A percentile compares a stretch with the other conserved stretches of the same genome.
These are phyloP conservation scores for Pichia thaimueangensis DNA, from an alignment of 805 yeast genomes.

Conservation along the genomic window DNA sequence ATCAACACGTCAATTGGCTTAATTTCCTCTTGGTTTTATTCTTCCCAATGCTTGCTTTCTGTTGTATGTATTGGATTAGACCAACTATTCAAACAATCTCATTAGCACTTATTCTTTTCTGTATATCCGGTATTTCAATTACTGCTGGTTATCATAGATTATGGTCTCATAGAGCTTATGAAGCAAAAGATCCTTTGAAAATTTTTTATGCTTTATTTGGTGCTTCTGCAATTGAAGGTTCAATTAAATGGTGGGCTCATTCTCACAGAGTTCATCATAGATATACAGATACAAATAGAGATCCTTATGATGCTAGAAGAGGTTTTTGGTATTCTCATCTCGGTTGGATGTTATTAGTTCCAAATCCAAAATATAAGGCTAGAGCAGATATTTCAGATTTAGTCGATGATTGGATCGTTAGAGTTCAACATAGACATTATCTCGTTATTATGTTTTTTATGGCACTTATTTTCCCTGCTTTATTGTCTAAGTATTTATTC, in stretches of 20 bases:
- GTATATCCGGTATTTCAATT: constrained; percentile 63
- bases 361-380: constrained; percentile 77
- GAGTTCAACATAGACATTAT: constrained; percentile 78
- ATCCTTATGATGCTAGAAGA: constrained; percentile 79
- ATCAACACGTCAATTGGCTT: constrained; percentile 72
- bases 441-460: constrained; percentile 51
- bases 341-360: constrained; percentile 80
- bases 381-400: constrained; percentile 78
- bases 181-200: constrained; percentile 54
- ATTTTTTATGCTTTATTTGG: constrained; percentile 70
- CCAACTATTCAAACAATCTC: constrained; percentile 42
- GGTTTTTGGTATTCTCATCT: constrained; percentile 82
- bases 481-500: constrained; percentile 49
- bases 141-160: constrained; percentile 83
- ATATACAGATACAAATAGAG: constrained; percentile 76
- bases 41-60: constrained; percentile 52
- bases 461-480: constrained; percentile 57
- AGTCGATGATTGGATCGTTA: constrained; percentile 70
- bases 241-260: constrained; percentile 87
- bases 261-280: constrained; percentile 82
- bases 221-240: constrained; percentile 78
- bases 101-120: constrained; percentile 47
- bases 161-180: constrained; percentile 71
- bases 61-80: constrained; percentile 39
- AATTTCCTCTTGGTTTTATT: constrained; percentile 58